Evolutionary conservation across 768 basidiomycete species (phyloP).

Genomic region (Rhodotorula babjevae): DNA sequence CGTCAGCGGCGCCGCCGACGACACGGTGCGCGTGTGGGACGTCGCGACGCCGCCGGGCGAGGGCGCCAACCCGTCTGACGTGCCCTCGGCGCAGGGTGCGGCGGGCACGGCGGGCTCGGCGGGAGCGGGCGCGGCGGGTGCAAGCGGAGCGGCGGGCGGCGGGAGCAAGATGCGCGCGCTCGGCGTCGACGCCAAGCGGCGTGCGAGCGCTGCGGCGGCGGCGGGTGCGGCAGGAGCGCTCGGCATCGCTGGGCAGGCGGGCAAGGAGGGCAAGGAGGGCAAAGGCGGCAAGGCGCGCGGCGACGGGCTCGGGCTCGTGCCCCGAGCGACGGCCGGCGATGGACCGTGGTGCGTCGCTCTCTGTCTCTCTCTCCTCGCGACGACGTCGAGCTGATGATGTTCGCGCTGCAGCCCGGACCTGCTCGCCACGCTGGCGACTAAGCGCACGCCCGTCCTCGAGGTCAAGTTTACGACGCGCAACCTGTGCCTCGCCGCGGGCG

Average conservation of each 20-base stretch:
- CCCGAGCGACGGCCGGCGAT: constrained; percentile 4
- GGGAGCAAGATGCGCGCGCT: no score
- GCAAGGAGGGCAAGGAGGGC: constrained; percentile 10
- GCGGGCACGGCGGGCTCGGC: neutral
- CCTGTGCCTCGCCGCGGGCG: constrained; percentile 79
- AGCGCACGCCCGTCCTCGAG: constrained; percentile 86
- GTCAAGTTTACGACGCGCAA: constrained; percentile 94
- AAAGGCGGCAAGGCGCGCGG: constrained; percentile 2
- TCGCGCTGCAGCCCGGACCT: constrained; percentile 63
- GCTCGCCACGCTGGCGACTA: constrained; percentile 85
- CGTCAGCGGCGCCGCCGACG: constrained; percentile 86
- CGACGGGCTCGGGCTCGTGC: neutral
- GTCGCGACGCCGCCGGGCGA: constrained; percentile 52
- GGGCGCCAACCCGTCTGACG: neutral
- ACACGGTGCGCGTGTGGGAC: constrained; percentile 98
- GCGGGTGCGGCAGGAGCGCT: neutral
- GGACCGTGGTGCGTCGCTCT: constrained; percentile 4
- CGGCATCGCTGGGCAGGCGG: constrained; percentile 10
- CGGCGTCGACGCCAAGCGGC: neutral
- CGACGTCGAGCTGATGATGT: neutral
- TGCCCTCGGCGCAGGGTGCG: constrained; percentile 56
- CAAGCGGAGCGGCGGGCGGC: neutral
- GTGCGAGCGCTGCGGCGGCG: neutral
- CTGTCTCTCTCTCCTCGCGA: neutral
- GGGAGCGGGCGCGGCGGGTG: neutral